These are phyloP conservation scores for Beauveria caledonica DNA, from an alignment of 2,329 filamentous ascomycete genomes.

Conservation along the genomic window DNA sequence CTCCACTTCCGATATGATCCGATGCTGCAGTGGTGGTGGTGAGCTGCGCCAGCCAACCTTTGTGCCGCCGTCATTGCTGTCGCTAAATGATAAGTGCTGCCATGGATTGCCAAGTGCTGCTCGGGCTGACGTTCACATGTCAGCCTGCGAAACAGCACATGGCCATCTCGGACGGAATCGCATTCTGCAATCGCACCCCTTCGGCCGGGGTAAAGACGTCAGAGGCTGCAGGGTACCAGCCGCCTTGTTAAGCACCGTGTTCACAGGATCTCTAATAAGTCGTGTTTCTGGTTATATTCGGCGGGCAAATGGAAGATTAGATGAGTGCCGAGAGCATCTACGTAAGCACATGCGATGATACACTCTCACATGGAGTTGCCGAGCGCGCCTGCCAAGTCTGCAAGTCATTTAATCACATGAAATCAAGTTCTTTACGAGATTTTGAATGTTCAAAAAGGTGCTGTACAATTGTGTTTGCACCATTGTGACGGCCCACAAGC, in stretches of 20 bases:
- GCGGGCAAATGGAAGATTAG: not conserved
- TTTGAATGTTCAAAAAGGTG: no score
- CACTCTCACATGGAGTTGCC: not conserved
- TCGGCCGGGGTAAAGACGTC: not conserved
- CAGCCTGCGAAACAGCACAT: not conserved
- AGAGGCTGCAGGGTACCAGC: not conserved
- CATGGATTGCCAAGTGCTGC: no score
- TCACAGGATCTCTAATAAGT: no score
- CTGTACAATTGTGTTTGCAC: no score
- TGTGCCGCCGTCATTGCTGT: not conserved
- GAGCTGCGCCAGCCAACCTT: not conserved
- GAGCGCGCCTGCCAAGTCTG: not conserved
- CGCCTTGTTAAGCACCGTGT: not conserved
- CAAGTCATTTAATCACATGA: not conserved
- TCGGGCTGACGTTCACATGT: conserved; percentile 1
- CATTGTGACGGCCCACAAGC: not conserved
- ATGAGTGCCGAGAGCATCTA: not conserved
- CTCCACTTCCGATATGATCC: conserved; percentile 6
- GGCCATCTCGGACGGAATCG: not conserved
- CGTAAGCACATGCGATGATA: not conserved
- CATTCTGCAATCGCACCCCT: not conserved
- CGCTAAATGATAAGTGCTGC: not conserved
- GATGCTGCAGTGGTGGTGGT: not conserved
- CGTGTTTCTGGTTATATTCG: no score
- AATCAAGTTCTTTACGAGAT: not conserved